Conservation (phyloP, 805 yeast genomes). For the Wickerhamomyces sydowiorum region DNA sequence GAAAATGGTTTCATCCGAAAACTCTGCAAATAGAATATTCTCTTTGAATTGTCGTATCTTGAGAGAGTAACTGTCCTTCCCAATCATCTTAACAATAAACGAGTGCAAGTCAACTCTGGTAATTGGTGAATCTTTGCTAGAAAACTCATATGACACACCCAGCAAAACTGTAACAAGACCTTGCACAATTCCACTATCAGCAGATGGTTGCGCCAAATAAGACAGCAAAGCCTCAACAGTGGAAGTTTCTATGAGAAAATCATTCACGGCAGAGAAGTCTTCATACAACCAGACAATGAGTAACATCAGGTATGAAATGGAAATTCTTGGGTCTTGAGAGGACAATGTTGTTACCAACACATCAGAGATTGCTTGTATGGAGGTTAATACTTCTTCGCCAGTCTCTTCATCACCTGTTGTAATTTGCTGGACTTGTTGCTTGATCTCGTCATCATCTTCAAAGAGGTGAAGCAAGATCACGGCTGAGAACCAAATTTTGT, state of each 20-base stretch:
- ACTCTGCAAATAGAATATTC: constrained; percentile 46
- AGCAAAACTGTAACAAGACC: constrained; percentile 68
- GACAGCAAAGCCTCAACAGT: constrained; percentile 64
- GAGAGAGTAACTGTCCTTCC: constrained; percentile 71
- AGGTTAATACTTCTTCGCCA: constrained; percentile 64
- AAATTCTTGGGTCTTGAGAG: constrained; percentile 63
- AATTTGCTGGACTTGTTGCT: constrained; percentile 42
- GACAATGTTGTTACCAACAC: constrained; percentile 61
- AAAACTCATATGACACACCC: constrained; percentile 81
- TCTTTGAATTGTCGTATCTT: constrained; percentile 72
- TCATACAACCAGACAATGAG: constrained; percentile 75
- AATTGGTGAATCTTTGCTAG: constrained; percentile 49
- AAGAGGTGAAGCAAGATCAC: constrained; percentile 58
- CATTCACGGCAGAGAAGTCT: constrained; percentile 67
- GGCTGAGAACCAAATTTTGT: constrained; percentile 78
- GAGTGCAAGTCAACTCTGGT: constrained; percentile 55
- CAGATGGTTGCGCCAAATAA: constrained; percentile 46
- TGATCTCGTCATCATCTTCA: constrained; percentile 45
- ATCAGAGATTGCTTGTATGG: constrained; percentile 75
- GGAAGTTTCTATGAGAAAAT: constrained; percentile 63
- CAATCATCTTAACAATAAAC: constrained; percentile 64
- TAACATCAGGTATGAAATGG: constrained; percentile 73
- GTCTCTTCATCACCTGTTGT: constrained; percentile 50
- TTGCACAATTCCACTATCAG: constrained; percentile 54
- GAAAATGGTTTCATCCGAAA: constrained; percentile 43